Percentiles rank a stretch among this genome's conserved stretches.
These are phyloP conservation scores for Neobulgaria alba DNA, from an alignment of 2,329 filamentous ascomycete species.

Conservation along the genomic window DNA sequence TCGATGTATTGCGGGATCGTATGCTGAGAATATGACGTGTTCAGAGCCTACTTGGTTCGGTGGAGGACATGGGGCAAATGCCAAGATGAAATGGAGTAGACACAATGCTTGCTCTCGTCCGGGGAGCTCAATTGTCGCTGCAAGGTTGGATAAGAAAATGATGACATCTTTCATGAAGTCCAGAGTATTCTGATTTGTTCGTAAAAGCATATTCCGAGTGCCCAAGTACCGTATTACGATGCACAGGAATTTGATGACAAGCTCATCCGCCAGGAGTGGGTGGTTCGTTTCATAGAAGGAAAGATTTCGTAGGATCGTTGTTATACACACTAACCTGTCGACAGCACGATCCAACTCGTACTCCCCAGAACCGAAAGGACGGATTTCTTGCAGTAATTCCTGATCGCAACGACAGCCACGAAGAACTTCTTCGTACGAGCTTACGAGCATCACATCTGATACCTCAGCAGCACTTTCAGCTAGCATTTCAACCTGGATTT, in stretches of 20 bases:
- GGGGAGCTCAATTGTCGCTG: constrained; percentile 70
- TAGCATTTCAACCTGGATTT: constrained; percentile 79
- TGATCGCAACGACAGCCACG: constrained; percentile 70
- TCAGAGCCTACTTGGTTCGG: constrained; percentile 48
- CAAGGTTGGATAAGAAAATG: constrained; percentile 81
- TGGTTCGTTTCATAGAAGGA: constrained; percentile 82
- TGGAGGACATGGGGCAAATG: constrained; percentile 75
- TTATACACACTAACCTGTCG: constrained; percentile 81
- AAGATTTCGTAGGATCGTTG: constrained; percentile 84
- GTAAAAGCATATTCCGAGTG: constrained; percentile 77
- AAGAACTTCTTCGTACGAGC: constrained; percentile 79
- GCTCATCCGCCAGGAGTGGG: constrained; percentile 60
- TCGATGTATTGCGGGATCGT: constrained; percentile 71
- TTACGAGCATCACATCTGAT: constrained; percentile 75
- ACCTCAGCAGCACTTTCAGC: constrained; percentile 77
- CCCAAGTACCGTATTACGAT: constrained; percentile 79
- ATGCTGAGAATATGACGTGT: constrained; percentile 67
- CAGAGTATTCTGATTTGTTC: constrained; percentile 73
- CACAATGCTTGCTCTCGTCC: constrained; percentile 81
- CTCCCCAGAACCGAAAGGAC: constrained; percentile 64
- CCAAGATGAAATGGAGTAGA: constrained; percentile 78
- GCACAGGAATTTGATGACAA: constrained; percentile 75
- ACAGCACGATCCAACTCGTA: constrained; percentile 82
- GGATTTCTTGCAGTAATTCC: constrained; percentile 61
- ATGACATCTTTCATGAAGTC: constrained; percentile 98